Base-by-base conservation (phyloP, 2,329 filamentous ascomycete species). In the Dryadomyces sulphureus region DNA sequence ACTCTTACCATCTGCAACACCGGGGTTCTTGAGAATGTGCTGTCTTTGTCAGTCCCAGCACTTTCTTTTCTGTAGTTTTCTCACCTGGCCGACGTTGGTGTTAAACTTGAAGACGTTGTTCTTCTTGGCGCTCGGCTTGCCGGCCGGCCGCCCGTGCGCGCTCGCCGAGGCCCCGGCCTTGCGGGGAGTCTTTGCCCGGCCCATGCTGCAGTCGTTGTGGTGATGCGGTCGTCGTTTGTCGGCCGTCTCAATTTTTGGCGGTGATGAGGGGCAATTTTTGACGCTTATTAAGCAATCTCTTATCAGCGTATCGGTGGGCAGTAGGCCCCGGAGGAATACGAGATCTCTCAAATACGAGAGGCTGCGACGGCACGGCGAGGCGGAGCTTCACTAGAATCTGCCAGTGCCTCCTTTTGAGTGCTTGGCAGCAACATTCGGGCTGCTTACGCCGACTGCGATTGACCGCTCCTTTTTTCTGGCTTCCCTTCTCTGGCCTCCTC, bases 91-190 rank as follows among this genome's bases (percentile, higher is more conserved):
- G 54, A 92, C 77, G 62, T 90, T 71, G 55, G 84, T 92, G 70
- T 94, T 94, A 78, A 95, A 94, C 62, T 93, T 94, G 77, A 96
- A 96, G 64, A 95, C 86, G 56, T 85, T 89, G 67, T 94, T 88
- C 58, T 69, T 69, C 48, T 60, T 57, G 9, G 60, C 55, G 50
- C 22, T 52, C 41, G 40, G 51, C 17, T 21, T 21, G 19, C 19
- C 36, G 14, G 25, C 48, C 9, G 45, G 48, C 45, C 14, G 51
- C 50, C 14, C n/a, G 11, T 59, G 59, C 27, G 62, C 54, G 50
- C 62, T 62, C 16, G 54, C 55, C 44, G 59, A 55, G 24, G 45
- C 51, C 42, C 54, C 57, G 21, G 56, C 56, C 54, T 61, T 60
- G 54, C 63, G 65, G 16, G 59, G 52, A 32, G 62, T 58, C 48